Conservation (phyloP, 805 yeast genomes). For the Diddensiella santjacobensis region DNA sequence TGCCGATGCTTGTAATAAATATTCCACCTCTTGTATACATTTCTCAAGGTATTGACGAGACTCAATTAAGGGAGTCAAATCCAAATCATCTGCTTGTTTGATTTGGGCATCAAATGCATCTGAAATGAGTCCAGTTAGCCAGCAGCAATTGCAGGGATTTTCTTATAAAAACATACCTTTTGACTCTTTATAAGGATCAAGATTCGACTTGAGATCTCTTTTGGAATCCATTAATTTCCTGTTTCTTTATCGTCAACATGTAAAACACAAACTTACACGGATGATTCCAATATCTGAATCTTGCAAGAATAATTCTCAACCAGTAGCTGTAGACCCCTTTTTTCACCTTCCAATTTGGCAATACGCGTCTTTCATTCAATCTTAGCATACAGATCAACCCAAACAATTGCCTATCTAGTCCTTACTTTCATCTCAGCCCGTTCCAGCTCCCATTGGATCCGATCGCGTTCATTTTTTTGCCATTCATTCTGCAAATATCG, state of each 20-base stretch:
- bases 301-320: conserved; percentile 27
- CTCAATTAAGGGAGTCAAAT: conserved; percentile 25
- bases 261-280: conserved; percentile 6
- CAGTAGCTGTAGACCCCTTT: conserved; percentile 36
- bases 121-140: background rate
- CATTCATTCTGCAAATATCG: conserved; percentile 60
- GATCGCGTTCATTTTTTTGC: conserved; percentile 56
- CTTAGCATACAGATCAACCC: background rate
- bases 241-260: background rate
- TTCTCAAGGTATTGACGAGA: conserved; percentile 32
- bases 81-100: conserved; percentile 12
- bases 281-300: conserved; percentile 31
- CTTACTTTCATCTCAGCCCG: conserved; percentile 54
- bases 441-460: conserved; percentile 59
- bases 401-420: background rate
- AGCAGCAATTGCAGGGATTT: background rate
- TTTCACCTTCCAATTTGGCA: conserved; percentile 52
- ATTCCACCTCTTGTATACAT: conserved; percentile 36
- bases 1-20: conserved; percentile 28
- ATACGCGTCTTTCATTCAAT: conserved; percentile 34
- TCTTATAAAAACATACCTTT: conserved; percentile 15
- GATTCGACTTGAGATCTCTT: background rate
- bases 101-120: background rate
- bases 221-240: no score
- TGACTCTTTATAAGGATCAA: conserved; percentile 6